Percentiles rank a stretch among this genome's conserved stretches.
phyloP scores from a whole-genome alignment of 108 stramenopile genomes.

The Pseudonitzschia multiseries region DNA sequence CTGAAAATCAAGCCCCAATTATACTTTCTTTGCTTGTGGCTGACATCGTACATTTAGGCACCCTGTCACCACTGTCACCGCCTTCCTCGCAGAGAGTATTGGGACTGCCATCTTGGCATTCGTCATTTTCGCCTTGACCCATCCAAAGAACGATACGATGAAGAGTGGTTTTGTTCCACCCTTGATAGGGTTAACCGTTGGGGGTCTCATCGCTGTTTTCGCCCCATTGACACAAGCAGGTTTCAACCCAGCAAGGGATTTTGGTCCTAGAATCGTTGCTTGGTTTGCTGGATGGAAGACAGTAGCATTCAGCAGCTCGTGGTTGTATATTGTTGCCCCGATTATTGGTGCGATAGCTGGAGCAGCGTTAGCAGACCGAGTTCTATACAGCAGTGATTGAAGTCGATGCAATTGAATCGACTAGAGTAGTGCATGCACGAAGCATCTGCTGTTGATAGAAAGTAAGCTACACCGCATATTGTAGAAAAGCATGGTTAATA shows the following conservation, averaged over 20 bases:
- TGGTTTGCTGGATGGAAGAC: conserved; percentile 59
- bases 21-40: not conserved
- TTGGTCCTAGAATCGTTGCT: conserved; percentile 65
- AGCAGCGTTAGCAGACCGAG: conserved; percentile 44
- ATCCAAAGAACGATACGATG: conserved; percentile 41
- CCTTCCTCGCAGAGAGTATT: conserved; percentile 48
- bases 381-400: conserved; percentile 34
- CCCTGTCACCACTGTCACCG: conserved; percentile 29
- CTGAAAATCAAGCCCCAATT: too few relatives aligned
- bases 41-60: conserved; percentile 11
- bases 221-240: conserved; percentile 67
- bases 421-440: not conserved
- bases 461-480: too few relatives aligned
- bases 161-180: conserved; percentile 42
- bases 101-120: conserved; percentile 55
- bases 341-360: conserved; percentile 52
- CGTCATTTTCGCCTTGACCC: conserved; percentile 56
- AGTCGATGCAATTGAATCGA: not conserved
- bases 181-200: conserved; percentile 53
- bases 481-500: too few relatives aligned
- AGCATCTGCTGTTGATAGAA: too few relatives aligned
- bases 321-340: conserved; percentile 62
- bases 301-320: conserved; percentile 53
- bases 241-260: conserved; percentile 73
- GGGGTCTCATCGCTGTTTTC: conserved; percentile 43